Evolutionary conservation across 441 rosid species (phyloP).

Genomic region (Mallotus japonicus): DNA sequence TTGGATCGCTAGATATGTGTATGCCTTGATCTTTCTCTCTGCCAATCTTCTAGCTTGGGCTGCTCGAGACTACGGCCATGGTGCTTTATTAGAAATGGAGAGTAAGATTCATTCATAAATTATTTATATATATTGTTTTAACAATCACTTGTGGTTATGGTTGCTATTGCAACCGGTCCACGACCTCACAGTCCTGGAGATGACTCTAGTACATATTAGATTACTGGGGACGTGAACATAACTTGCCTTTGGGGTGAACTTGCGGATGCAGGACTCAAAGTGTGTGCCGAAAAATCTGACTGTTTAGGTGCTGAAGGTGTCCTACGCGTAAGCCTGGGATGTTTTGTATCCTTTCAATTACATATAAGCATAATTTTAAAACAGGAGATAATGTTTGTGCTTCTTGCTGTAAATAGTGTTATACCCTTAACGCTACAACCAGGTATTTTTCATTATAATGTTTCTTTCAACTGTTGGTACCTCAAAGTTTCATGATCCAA

Average conservation of each 20-base stretch:
- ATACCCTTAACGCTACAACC: conserved; percentile 38
- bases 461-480: conserved; percentile 73
- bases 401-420: neutral
- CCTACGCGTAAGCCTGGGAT: conserved; percentile 91
- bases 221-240: too few relatives aligned
- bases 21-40: conserved; percentile 71
- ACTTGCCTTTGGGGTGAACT: conserved; percentile 17
- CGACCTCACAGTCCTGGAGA: too few relatives aligned
- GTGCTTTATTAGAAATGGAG: conserved; percentile 57
- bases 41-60: conserved; percentile 91
- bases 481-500: conserved; percentile 49
- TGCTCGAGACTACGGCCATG: conserved; percentile 72
- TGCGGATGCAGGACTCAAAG: conserved; percentile 56
- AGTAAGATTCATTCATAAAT: conserved; percentile 48
- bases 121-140: neutral
- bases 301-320: conserved; percentile 94
- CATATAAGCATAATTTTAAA: conserved; percentile 3
- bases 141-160: neutral
- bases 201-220: too few relatives aligned
- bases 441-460: conserved; percentile 78
- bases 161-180: too few relatives aligned
- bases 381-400: neutral
- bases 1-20: conserved; percentile 94
- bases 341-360: conserved; percentile 77
- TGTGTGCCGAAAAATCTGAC: conserved; percentile 64